Base-by-base conservation (phyloP, 441 rosid genomes). In the Melastoma candidum region DNA sequence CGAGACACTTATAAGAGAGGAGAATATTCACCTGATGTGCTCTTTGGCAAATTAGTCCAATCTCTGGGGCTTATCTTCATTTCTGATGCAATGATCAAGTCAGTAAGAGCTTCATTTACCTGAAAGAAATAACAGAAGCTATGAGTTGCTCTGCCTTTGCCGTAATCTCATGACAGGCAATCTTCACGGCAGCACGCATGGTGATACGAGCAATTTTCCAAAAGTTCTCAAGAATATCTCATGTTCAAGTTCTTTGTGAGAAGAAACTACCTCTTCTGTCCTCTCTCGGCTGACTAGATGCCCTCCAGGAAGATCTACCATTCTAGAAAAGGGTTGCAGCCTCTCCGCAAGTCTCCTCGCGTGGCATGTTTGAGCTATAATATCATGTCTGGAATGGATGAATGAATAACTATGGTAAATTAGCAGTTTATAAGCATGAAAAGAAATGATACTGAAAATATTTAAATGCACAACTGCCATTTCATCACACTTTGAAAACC, bases 261-360 rank as follows among this genome's bases (percentile, higher is more conserved):
- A 49, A 43, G n/a, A 10, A 66, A 56, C 68, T 81, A 94, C 99
- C 99, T 94, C 97, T 68, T 74, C 81, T 44, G 80, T 76, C 65
- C 87, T 79, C 83, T 90, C 97, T 43, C 85, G 99, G 71, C 96
- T 87, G 70, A 94, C 94, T 59, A 94, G 82, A 81, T 94, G 99
- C 47, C 95, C 99, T 26, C 99, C 99, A 54, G 79, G 94, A 68
- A 94, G 95, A 63, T 94, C 97, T 54, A 90, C 68, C 97, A 94
- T 83, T 74, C 83, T 87, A 57, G 99, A 87, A 25, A 68, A 73
- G 1, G 97, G 99, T 45, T 79, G 74, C 54, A 94, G 74, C 74
- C 69, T 90, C 74, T 77, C 79, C 7, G 97, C 96, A 29, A 94
- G 85, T 63, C 79, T 85, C 74, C 71, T 84, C 47, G 97, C 96